These are phyloP conservation scores for Komagataea norvegica DNA, from an alignment of 1,139 yeast genomes.

Conservation along the genomic window DNA sequence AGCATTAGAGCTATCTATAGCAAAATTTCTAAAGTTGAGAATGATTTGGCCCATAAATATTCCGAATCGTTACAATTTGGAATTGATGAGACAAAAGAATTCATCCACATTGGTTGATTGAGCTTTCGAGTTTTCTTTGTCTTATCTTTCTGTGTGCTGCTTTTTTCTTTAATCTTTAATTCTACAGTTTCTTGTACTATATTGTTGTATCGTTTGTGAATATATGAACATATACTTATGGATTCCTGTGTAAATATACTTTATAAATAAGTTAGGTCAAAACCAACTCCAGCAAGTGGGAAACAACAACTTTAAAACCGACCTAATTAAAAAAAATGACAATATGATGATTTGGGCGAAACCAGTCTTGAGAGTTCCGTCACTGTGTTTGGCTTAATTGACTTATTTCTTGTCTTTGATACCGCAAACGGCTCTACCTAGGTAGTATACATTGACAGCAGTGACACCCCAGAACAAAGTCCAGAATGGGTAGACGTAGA, in stretches of 20 bases:
- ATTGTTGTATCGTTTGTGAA: too few relatives aligned
- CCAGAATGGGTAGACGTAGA: conserved; percentile 83
- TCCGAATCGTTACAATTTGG: conserved; percentile 5
- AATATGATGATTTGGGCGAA: too few relatives aligned
- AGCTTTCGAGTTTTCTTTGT: background rate
- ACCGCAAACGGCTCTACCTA: conserved; percentile 75
- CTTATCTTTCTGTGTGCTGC: too few relatives aligned
- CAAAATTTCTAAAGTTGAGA: conserved; percentile 8
- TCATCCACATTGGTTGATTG: conserved; percentile 3
- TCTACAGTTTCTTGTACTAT: too few relatives aligned
- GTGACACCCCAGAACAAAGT: conserved; percentile 76
- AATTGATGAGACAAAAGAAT: conserved; percentile 8
- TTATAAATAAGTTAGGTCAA: conserved; percentile 7
- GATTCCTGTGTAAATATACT: background rate
- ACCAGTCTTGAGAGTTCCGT: too few relatives aligned
- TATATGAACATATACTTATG: conserved; percentile 4
- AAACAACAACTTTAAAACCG: too few relatives aligned
- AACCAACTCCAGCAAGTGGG: too few relatives aligned
- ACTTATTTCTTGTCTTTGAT: conserved; percentile 44
- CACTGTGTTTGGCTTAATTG: background rate
- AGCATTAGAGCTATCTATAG: conserved; percentile 3
- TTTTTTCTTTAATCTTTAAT: too few relatives aligned
- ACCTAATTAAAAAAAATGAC: background rate
- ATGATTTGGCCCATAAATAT: conserved; percentile 11
- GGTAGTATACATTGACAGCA: conserved; percentile 64